Conservation (phyloP, 495 filamentous ascomycete genomes). For the Geoglossum glabrum region DNA sequence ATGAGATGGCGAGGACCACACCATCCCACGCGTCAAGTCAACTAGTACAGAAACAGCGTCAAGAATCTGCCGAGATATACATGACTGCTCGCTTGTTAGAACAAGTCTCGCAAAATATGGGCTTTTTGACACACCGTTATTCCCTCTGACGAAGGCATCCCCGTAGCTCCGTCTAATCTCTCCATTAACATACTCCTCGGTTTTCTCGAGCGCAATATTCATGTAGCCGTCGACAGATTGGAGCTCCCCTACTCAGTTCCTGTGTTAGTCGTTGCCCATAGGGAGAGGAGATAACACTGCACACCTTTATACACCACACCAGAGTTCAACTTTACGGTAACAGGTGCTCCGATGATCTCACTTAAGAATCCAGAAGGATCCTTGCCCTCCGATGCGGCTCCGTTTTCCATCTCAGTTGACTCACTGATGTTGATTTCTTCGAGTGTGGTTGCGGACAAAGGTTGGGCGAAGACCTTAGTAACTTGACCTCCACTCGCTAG, state of each 20-base stretch:
- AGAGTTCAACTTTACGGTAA: slow-evolving; percentile 89
- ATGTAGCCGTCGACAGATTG: slow-evolving; percentile 97
- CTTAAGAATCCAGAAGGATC: slow-evolving; percentile 81
- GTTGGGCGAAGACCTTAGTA: not conserved
- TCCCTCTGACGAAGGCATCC: slow-evolving; percentile 89
- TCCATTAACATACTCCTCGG: slow-evolving; percentile 76
- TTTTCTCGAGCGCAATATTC: slow-evolving; percentile 95
- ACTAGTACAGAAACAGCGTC: not conserved
- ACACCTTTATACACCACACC: slow-evolving; percentile 89
- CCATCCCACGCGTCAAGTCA: not conserved
- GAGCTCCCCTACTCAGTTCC: slow-evolving; percentile 44
- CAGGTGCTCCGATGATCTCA: slow-evolving; percentile 79
- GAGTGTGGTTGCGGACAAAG: not conserved
- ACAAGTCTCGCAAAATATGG: not conserved
- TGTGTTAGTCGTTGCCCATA: not conserved
- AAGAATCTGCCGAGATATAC: slow-evolving; percentile 6
- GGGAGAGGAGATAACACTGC: not conserved
- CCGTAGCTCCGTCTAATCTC: slow-evolving; percentile 64
- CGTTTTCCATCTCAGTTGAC: slow-evolving; percentile 47
- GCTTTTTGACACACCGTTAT: slow-evolving; percentile 47
- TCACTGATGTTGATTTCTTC: not conserved
- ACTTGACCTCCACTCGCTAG: not conserved
- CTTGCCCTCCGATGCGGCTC: slow-evolving; percentile 42
- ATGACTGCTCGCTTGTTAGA: slow-evolving; percentile 1
- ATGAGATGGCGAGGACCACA: not conserved